phyloP scores from a whole-genome alignment of 805 yeast species.

The Kodamaea laetipori region DNA sequence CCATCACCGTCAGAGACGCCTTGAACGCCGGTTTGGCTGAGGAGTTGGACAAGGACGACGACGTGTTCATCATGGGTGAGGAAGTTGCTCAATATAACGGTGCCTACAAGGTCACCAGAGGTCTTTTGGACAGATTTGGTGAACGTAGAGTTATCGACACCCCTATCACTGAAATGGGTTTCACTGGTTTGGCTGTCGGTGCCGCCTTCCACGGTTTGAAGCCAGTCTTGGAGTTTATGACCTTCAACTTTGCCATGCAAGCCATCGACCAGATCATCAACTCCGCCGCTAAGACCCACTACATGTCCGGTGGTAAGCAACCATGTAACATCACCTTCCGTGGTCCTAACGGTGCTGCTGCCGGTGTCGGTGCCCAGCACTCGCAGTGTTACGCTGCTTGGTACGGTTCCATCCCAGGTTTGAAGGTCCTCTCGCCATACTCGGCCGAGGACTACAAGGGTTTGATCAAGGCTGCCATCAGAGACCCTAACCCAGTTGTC shows the following conservation, averaged over 20 bases:
- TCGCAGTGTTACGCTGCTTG: slow-evolving; percentile 97
- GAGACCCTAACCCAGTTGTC: slow-evolving; percentile 98
- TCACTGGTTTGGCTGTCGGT: slow-evolving; percentile 92
- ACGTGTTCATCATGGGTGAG: slow-evolving; percentile 95
- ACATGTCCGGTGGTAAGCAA: slow-evolving; percentile 99
- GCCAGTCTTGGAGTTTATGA: slow-evolving; percentile 98
- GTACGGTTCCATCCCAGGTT: slow-evolving; percentile 98
- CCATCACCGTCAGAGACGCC: slow-evolving; percentile 95
- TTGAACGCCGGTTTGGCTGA: slow-evolving; percentile 93
- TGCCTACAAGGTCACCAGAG: slow-evolving; percentile 96
- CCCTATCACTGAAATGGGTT: slow-evolving; percentile 99
- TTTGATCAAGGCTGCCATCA: slow-evolving; percentile 89
- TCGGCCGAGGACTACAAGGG: slow-evolving; percentile 96
- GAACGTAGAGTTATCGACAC: slow-evolving; percentile 92
- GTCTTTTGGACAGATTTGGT: slow-evolving; percentile 92
- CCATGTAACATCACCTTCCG: slow-evolving; percentile 97
- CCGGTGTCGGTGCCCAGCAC: slow-evolving; percentile 99
- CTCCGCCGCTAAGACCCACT: slow-evolving; percentile 97
- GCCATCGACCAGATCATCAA: slow-evolving; percentile 97
- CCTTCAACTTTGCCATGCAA: slow-evolving; percentile 99
- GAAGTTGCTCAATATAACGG: slow-evolving; percentile 99
- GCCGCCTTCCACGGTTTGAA: slow-evolving; percentile 95
- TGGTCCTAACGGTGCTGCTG: slow-evolving; percentile 99
- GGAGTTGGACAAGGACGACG: slow-evolving; percentile 94
- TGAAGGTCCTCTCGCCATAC: slow-evolving; percentile 94